Evolutionary conservation across 192 early-diverging fungal species (phyloP).

Genomic region (Geranomyces variabilis): DNA sequence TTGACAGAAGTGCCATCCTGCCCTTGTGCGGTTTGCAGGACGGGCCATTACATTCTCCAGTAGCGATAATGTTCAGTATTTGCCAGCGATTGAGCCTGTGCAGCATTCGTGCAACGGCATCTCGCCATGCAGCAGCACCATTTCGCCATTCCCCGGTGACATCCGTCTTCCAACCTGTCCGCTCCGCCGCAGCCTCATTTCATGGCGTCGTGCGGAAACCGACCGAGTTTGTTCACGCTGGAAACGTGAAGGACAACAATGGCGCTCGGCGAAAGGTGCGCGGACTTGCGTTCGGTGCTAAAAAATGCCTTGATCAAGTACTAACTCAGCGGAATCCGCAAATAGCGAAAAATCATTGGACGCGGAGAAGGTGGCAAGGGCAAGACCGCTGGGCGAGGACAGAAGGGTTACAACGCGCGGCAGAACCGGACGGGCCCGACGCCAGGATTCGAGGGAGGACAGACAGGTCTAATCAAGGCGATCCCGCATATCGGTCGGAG

Average conservation of each 20-base stretch:
- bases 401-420: constrained; percentile 88
- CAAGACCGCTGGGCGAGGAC: constrained; percentile 86
- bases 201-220: constrained; percentile 20
- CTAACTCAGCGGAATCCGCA: not conserved
- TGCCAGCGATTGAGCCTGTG: not conserved
- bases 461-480: constrained; percentile 78
- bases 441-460: constrained; percentile 92
- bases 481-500: constrained; percentile 86
- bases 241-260: constrained; percentile 40
- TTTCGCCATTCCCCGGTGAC: not conserved
- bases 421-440: constrained; percentile 74
- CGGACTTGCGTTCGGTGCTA: not conserved
- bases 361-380: constrained; percentile 86
- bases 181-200: not conserved
- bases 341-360: constrained; percentile 38
- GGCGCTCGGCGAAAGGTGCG: constrained; percentile 48
- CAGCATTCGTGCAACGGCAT: not conserved
- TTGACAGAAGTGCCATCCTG: not conserved
- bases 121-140: not conserved
- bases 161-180: not conserved
- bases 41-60: no score
- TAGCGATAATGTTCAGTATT: no score
- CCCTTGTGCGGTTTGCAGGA: no score
- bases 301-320: not conserved
- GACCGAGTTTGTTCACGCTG: constrained; percentile 25